phyloP scores from a whole-genome alignment of 495 filamentous ascomycete species.

The Geoglossum glabrum region DNA sequence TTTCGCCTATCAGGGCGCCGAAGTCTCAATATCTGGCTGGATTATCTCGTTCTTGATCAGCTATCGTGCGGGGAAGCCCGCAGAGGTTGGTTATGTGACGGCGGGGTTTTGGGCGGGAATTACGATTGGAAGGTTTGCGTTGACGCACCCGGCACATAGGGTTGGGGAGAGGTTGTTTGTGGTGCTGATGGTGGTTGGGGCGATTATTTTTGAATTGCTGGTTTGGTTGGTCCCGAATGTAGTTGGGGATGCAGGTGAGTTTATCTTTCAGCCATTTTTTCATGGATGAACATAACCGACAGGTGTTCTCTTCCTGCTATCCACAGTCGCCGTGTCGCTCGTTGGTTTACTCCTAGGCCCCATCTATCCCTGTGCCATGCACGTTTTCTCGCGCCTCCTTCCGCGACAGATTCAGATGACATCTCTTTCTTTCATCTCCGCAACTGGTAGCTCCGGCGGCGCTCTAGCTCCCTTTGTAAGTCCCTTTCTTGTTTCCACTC shows the following conservation, averaged over 20 bases:
- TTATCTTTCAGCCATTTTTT: not conserved
- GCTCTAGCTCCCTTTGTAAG: constrained; percentile 44
- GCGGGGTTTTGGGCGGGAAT: constrained; percentile 72
- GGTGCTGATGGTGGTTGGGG: constrained; percentile 33
- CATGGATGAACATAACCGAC: constrained; percentile 4
- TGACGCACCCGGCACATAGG: constrained; percentile 38
- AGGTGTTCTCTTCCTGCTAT: too few species aligned
- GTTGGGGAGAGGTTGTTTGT: constrained; percentile 53
- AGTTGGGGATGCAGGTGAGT: constrained; percentile 37
- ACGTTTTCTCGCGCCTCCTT: constrained; percentile 42
- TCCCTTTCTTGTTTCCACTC: not conserved
- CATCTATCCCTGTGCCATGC: constrained; percentile 50
- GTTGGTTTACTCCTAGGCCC: constrained; percentile 63
- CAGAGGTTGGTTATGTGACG: constrained; percentile 57
- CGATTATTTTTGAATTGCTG: constrained; percentile 44
- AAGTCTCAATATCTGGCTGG: constrained; percentile 61
- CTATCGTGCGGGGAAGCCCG: constrained; percentile 42
- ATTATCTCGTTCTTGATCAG: constrained; percentile 60
- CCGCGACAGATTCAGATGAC: constrained; percentile 42
- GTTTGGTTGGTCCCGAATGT: constrained; percentile 58
- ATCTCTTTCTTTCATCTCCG: constrained; percentile 46
- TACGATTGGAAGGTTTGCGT: constrained; percentile 47
- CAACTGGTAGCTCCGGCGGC: constrained; percentile 55
- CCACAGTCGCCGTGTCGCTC: constrained; percentile 36
- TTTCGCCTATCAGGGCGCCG: constrained; percentile 64